Percentiles rank a stretch among this genome's conserved stretches.
Conservation (phyloP, 2,329 filamentous ascomycete genomes). For the Fusarium neocosmosporiellum region DNA sequence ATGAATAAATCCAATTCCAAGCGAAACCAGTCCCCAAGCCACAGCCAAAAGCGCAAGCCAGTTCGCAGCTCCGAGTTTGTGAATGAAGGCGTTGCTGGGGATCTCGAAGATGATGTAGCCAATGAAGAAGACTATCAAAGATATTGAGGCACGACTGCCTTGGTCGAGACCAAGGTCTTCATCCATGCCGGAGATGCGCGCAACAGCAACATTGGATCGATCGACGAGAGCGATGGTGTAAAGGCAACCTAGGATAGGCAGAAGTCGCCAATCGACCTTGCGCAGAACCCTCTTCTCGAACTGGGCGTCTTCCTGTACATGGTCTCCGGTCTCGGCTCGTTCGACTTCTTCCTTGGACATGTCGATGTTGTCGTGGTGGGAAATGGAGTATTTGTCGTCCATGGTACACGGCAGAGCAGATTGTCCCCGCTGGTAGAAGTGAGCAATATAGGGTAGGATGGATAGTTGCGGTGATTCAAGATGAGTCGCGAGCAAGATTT, state of each 20-base stretch:
- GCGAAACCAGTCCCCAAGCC: constrained; percentile 22
- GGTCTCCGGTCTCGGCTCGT: not conserved
- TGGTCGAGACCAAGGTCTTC: constrained; percentile 20
- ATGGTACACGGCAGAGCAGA: not conserved
- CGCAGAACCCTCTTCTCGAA: constrained; percentile 27
- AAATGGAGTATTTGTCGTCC: not conserved
- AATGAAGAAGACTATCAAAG: constrained; percentile 34
- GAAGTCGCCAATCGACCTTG: constrained; percentile 19
- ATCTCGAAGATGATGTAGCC: constrained; percentile 30
- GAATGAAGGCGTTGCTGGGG: constrained; percentile 30
- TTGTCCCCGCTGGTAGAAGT: not conserved
- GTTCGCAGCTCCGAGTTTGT: constrained; percentile 26
- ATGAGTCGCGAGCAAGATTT: not conserved
- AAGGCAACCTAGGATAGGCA: constrained; percentile 25
- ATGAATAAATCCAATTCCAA: constrained; percentile 23
- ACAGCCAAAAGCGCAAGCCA: constrained; percentile 28
- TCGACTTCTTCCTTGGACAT: constrained; percentile 16
- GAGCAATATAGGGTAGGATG: not conserved
- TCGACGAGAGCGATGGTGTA: constrained; percentile 34
- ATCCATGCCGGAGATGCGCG: constrained; percentile 32
- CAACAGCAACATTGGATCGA: constrained; percentile 27
- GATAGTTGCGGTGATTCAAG: not conserved
- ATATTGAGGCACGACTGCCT: constrained; percentile 9
- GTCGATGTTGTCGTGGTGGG: not conserved
- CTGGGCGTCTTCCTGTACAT: constrained; percentile 4